Conservation (phyloP, 129 eudicot genomes). For the Arctium minus region DNA sequence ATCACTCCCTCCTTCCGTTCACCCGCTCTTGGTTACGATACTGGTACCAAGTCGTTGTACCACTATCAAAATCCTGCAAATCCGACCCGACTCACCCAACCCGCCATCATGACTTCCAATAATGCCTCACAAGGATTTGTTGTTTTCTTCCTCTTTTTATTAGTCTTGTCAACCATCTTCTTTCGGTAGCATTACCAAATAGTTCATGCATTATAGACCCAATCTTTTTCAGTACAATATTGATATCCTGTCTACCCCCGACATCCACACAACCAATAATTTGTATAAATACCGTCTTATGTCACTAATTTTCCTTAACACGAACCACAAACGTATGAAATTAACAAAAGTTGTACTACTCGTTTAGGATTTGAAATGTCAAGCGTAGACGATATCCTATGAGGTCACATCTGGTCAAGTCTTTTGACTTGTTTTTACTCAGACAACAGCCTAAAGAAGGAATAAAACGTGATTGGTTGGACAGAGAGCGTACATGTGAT, state of each 20-base stretch:
- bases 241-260: not conserved
- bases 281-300: not conserved
- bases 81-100: not conserved
- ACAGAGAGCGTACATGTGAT: no score
- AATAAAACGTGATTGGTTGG: no score
- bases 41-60: not conserved
- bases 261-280: not conserved
- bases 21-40: not conserved
- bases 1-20: not conserved
- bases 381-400: no score
- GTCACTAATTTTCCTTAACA: not conserved
- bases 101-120: slow-evolving; percentile 15
- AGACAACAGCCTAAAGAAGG: not conserved
- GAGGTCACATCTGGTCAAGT: not conserved
- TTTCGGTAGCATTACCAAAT: slow-evolving; percentile 8
- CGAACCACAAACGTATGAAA: not conserved
- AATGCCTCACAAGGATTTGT: slow-evolving; percentile 23
- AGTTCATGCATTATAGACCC: slow-evolving; percentile 5
- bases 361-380: no score
- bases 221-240: slow-evolving; percentile 8
- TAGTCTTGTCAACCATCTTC: slow-evolving; percentile 29
- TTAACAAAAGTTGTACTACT: not conserved
- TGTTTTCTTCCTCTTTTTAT: slow-evolving; percentile 19
- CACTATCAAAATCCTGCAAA: not conserved
- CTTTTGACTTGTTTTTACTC: not conserved